phyloP scores from a whole-genome alignment of 306 rosid genomes.

The Luffa acutangula region DNA sequence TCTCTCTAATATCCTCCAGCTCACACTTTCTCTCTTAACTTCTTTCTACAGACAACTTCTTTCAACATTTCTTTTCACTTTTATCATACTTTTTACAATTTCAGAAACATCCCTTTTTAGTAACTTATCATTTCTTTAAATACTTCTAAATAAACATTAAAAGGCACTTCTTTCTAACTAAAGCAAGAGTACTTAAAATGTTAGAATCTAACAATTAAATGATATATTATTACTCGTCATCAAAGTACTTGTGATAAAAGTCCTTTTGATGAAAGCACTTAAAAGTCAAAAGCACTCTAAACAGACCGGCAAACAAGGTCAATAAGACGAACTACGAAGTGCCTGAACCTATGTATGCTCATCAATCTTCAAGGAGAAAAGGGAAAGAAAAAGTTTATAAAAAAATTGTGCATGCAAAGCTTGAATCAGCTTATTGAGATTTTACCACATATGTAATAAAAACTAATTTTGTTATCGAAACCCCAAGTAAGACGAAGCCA shows the following conservation, averaged over 20 bases:
- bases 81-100: background rate
- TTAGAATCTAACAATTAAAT: background rate
- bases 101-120: background rate
- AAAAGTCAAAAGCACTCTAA: background rate
- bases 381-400: background rate
- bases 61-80: background rate
- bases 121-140: background rate
- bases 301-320: background rate
- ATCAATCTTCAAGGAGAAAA: background rate
- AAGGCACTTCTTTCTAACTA: background rate
- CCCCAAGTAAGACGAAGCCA: constrained; percentile 94
- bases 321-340: background rate
- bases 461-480: constrained; percentile 68
- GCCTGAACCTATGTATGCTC: background rate
- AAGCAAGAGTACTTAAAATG: background rate
- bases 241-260: background rate
- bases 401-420: background rate
- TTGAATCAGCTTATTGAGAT: constrained; percentile 4
- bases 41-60: background rate
- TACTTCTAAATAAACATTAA: background rate
- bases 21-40: background rate
- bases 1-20: background rate
- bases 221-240: background rate
- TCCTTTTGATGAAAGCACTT: background rate
- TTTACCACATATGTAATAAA: constrained; percentile 89